Conservation (phyloP, 768 basidiomycete species). For the Tylopilus sp. region DNA sequence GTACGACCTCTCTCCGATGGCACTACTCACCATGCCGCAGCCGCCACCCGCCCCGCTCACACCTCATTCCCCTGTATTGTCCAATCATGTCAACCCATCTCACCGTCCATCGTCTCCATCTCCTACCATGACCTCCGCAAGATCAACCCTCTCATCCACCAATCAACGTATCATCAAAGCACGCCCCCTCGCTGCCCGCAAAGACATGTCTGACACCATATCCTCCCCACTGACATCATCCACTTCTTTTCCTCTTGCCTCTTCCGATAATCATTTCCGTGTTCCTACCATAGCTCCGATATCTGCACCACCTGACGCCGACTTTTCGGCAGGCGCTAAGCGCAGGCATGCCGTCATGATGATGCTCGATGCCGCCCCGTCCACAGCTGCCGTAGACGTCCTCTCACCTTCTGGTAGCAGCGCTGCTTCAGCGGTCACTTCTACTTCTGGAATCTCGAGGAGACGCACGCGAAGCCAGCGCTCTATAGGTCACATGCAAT, state of each 20-base stretch:
- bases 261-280: constrained; percentile 31
- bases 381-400: constrained; percentile 37
- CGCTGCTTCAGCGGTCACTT: constrained; percentile 18
- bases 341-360: constrained; percentile 79
- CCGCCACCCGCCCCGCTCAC: constrained; percentile 24
- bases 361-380: constrained; percentile 57
- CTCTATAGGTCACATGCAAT: constrained; percentile 34
- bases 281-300: constrained; percentile 20
- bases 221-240: constrained; percentile 15
- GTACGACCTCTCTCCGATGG: background rate
- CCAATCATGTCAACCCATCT: constrained; percentile 14
- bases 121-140: constrained; percentile 24
- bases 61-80: constrained; percentile 31
- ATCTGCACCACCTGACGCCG: constrained; percentile 32
- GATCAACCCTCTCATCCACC: constrained; percentile 9
- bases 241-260: constrained; percentile 19
- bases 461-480: constrained; percentile 57
- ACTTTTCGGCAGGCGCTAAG: constrained; percentile 57
- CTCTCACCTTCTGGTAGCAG: constrained; percentile 36
- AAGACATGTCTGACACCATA: constrained; percentile 24
- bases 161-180: constrained; percentile 29
- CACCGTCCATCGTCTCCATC: constrained; percentile 25
- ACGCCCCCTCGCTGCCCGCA: constrained; percentile 25
- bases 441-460: constrained; percentile 35
- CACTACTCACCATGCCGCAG: constrained; percentile 16